A percentile compares a stretch with the other conserved stretches of the same genome.
phyloP scores from a whole-genome alignment of 2,329 filamentous ascomycete genomes.

The Monilinia fructigena region DNA sequence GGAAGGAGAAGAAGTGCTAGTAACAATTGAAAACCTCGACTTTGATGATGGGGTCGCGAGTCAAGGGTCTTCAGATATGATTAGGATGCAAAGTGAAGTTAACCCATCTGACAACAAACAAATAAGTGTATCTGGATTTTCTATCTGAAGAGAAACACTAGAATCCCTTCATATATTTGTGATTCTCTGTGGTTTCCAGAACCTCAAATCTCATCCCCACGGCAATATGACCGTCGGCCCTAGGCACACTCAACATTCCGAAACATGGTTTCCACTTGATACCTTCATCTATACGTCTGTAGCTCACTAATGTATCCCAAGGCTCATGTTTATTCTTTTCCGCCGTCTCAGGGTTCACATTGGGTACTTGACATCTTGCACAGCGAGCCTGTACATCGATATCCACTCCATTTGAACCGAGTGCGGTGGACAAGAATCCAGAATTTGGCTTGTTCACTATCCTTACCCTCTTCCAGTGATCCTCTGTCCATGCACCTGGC shows the following conservation, averaged over 20 bases:
- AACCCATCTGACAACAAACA: not conserved
- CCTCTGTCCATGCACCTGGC: slow-evolving; percentile 53
- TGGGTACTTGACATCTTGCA: slow-evolving; percentile 67
- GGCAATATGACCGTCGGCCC: slow-evolving; percentile 52
- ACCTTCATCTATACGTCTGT: slow-evolving; percentile 59
- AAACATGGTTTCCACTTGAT: slow-evolving; percentile 65
- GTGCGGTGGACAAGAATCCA: slow-evolving; percentile 4
- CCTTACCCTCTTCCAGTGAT: slow-evolving; percentile 60
- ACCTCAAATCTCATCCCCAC: slow-evolving; percentile 61
- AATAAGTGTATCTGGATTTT: not conserved
- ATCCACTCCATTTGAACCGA: slow-evolving; percentile 37
- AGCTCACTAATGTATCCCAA: slow-evolving; percentile 55
- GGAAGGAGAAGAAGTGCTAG: not conserved
- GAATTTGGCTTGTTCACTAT: slow-evolving; percentile 38
- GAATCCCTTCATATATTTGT: slow-evolving; percentile 50
- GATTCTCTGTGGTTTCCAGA: slow-evolving; percentile 54
- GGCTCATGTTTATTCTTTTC: slow-evolving; percentile 48
- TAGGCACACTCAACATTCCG: slow-evolving; percentile 63
- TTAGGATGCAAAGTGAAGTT: not conserved
- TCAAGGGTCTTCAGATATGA: not conserved
- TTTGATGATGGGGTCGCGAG: not conserved
- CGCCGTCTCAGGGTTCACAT: slow-evolving; percentile 56
- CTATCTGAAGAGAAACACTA: slow-evolving; percentile 1
- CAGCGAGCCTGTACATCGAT: slow-evolving; percentile 64
- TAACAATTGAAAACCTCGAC: not conserved